Percentiles rank a stretch among this genome's conserved stretches.
phyloP scores from a whole-genome alignment of 2,329 filamentous ascomycete species.

The Parastagonospora nodorum region DNA sequence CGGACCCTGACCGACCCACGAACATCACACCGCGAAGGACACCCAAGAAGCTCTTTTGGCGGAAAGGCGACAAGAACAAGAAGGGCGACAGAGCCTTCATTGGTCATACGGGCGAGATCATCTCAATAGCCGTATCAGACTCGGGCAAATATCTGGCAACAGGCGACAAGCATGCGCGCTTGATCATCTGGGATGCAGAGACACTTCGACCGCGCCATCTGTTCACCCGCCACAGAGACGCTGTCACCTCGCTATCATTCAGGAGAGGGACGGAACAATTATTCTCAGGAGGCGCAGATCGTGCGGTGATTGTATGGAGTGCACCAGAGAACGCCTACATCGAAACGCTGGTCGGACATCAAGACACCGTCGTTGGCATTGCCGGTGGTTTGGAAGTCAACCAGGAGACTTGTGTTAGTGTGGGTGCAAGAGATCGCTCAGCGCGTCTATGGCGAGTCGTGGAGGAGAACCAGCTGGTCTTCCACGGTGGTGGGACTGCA shows the following conservation, averaged over 20 bases:
- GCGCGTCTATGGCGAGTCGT: conserved; percentile 94
- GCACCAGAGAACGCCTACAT: conserved; percentile 91
- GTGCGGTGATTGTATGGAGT: conserved; percentile 95
- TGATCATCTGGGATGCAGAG: conserved; percentile 87
- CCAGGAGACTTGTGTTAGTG: conserved; percentile 87
- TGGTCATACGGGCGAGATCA: conserved; percentile 79
- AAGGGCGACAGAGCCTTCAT: conserved; percentile 64
- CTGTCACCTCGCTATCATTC: conserved; percentile 84
- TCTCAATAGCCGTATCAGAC: conserved; percentile 83
- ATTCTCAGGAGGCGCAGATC: conserved; percentile 87
- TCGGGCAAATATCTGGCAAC: conserved; percentile 92
- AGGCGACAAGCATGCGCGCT: conserved; percentile 79
- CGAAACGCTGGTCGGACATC: conserved; percentile 95
- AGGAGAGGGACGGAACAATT: conserved; percentile 86
- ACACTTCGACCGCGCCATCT: conserved; percentile 78
- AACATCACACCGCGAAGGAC: conserved; percentile 61
- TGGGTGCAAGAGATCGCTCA: conserved; percentile 88
- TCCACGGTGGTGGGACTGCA: conserved; percentile 75
- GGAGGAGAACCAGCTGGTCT: conserved; percentile 94
- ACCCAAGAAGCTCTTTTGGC: conserved; percentile 67
- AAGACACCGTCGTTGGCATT: conserved; percentile 85
- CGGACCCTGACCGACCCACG: conserved; percentile 27
- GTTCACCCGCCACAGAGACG: conserved; percentile 90
- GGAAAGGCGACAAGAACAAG: conserved; percentile 65
- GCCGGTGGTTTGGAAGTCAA: conserved; percentile 64